Conservation (phyloP, 345 rosid species). For the Mallotus nudiflorus region DNA sequence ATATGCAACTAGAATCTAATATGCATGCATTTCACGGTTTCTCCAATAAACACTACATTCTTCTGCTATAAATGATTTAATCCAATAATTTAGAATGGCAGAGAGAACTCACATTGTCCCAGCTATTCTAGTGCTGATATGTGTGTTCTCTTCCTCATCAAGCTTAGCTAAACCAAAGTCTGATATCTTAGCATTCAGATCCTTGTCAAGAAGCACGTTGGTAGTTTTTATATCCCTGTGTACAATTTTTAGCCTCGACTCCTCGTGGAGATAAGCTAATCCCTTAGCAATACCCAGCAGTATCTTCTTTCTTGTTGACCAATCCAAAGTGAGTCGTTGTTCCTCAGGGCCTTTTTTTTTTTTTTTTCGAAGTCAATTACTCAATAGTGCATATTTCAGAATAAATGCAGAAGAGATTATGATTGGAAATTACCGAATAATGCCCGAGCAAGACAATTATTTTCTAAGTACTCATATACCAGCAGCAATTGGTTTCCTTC, state of each 20-base stretch:
- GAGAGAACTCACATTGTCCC: constrained; percentile 57
- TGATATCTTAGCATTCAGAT: constrained; percentile 63
- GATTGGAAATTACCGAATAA: constrained; percentile 47
- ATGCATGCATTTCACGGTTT: not conserved
- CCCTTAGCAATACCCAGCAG: constrained; percentile 56
- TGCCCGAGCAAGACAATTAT: no score
- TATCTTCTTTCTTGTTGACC: constrained; percentile 58
- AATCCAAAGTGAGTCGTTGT: constrained; percentile 45
- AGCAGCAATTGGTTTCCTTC: no score
- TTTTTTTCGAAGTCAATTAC: not conserved
- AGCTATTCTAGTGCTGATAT: constrained; percentile 69
- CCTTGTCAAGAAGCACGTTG: constrained; percentile 65
- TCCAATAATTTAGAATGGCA: not conserved
- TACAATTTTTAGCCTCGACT: constrained; percentile 68
- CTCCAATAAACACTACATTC: not conserved
- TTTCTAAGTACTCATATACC: no score
- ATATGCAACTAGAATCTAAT: not conserved
- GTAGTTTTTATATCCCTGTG: constrained; percentile 75
- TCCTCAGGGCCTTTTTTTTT: constrained; percentile 39
- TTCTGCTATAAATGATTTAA: no score
- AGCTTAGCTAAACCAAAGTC: constrained; percentile 77
- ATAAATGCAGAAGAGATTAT: not conserved
- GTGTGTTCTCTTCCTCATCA: constrained; percentile 72
- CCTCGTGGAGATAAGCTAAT: constrained; percentile 63
- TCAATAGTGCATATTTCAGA: not conserved